Evolutionary conservation across 2,329 filamentous ascomycete genomes (phyloP).

Genomic region (Beauveria medogensis): DNA sequence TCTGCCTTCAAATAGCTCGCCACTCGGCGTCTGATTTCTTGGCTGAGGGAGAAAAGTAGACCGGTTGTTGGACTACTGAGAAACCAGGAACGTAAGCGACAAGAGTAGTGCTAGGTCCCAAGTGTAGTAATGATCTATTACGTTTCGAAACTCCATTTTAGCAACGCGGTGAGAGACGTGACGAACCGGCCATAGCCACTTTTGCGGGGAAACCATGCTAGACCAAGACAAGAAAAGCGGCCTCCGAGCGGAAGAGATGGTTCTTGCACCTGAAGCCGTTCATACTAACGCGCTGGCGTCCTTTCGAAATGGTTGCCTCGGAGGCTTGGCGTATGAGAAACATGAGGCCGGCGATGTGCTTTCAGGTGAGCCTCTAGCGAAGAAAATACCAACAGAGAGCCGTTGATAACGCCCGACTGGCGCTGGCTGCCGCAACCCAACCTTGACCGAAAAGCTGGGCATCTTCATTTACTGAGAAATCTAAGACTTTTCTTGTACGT

Average conservation of each 20-base stretch:
- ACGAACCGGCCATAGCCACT: neutral
- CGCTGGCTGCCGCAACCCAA: neutral
- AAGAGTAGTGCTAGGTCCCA: neutral
- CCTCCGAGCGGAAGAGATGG: neutral
- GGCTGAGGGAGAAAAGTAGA: neutral
- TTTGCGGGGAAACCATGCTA: constrained; percentile 7
- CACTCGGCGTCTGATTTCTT: neutral
- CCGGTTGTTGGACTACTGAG: no score
- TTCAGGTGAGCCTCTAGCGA: neutral
- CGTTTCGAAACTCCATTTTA: constrained; percentile 1
- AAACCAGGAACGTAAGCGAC: neutral
- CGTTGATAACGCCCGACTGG: neutral
- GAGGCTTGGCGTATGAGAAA: neutral
- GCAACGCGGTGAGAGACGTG: constrained; percentile 6
- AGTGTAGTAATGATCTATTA: neutral
- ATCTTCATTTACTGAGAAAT: neutral
- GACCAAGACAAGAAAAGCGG: neutral
- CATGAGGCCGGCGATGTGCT: neutral
- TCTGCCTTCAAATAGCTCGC: neutral
- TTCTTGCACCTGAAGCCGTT: neutral
- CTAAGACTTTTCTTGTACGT: neutral
- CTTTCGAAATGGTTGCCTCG: neutral
- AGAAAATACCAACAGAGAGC: neutral
- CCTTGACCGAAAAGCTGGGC: neutral
- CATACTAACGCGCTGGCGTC: neutral